phyloP scores from a whole-genome alignment of 2,329 filamentous ascomycete genomes.

The Metarhizium rileyi region DNA sequence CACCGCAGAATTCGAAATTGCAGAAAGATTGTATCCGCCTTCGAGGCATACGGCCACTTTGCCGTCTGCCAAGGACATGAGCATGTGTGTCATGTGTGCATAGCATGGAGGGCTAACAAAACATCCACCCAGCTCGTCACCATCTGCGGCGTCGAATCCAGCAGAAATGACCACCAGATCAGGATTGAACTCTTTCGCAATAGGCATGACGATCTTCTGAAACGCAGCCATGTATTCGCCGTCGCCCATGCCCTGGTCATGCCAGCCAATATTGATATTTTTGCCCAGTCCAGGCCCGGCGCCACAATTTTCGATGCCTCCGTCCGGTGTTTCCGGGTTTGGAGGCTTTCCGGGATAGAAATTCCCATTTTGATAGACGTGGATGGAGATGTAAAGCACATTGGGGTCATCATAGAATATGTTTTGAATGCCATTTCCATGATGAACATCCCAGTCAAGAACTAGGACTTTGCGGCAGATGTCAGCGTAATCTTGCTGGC shows the following conservation, averaged over 20 bases:
- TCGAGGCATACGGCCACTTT: conserved; percentile 90
- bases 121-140: conserved; percentile 86
- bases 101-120: conserved; percentile 88
- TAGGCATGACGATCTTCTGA: conserved; percentile 92
- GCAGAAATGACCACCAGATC: conserved; percentile 93
- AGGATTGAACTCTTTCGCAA: conserved; percentile 85
- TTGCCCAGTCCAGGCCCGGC: conserved; percentile 44
- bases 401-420: conserved; percentile 94
- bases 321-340: conserved; percentile 47
- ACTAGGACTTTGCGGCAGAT: conserved; percentile 82
- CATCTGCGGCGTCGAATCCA: conserved; percentile 90
- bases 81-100: conserved; percentile 98
- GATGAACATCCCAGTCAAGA: conserved; percentile 78
- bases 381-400: conserved; percentile 88
- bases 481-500: conserved; percentile 71
- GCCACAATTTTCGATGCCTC: conserved; percentile 51
- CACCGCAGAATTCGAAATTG: conserved; percentile 86
- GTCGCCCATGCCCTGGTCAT: conserved; percentile 76
- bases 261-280: conserved; percentile 60
- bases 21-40: conserved; percentile 87
- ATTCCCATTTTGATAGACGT: conserved; percentile 71
- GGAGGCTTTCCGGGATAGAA: conserved; percentile 73
- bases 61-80: conserved; percentile 86
- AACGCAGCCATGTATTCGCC: conserved; percentile 96
- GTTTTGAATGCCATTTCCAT: conserved; percentile 89